Evolutionary conservation across 495 filamentous ascomycete species (phyloP), one percentile per base, ranked within the genome.

Genomic region (Sabuloglossum arenarium): DNA sequence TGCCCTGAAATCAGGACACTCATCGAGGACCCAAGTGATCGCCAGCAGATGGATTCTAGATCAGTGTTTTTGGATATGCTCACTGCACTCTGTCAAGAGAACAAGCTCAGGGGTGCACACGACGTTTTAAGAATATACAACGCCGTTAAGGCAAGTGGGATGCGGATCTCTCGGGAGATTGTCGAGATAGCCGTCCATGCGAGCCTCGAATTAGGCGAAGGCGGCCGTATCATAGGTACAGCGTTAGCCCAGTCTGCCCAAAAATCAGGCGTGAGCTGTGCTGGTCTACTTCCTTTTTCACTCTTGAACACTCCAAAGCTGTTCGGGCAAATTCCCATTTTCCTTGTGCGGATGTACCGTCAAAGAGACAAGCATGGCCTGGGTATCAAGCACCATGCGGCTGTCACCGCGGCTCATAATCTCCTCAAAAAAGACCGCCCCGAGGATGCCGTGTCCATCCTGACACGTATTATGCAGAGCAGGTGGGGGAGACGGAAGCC

Each of bases 241-340:
- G 53, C 5, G 3, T 12, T 54, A 6, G 27, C 37, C 5, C 27
- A 16, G 30, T 54, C 53, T 8, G 53, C 53, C 23, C 27, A 19
- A 8, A 1, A 39, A 31, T 16, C 28, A 19, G 53, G 53, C 23
- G 19, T 54, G 11, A 8, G 37, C 11, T 11, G 23, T 24, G 19
- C 16, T 39, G n/a, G 6, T 23, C 53, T 54, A 5, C 24, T 43
- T 54, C 53, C 53, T 23, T 5, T 54, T 24, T 11, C 16, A 10
- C 3, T 54, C 14, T 31, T 10, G 11, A 14, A n/a, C 16, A 27
- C 19, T 16, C 34, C 30, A 12, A 34, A 37, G 12, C 11, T 14
- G 29, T 16, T 27, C 12, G 3, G 11, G 23, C 53, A 95, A 81
- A 24, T 76, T 68, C 14, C 70, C 69, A 23, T 8, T 19, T 51